These are phyloP conservation scores for Bimuria novae-zelandiae DNA, from an alignment of 2,329 filamentous ascomycete species.

Conservation along the genomic window DNA sequence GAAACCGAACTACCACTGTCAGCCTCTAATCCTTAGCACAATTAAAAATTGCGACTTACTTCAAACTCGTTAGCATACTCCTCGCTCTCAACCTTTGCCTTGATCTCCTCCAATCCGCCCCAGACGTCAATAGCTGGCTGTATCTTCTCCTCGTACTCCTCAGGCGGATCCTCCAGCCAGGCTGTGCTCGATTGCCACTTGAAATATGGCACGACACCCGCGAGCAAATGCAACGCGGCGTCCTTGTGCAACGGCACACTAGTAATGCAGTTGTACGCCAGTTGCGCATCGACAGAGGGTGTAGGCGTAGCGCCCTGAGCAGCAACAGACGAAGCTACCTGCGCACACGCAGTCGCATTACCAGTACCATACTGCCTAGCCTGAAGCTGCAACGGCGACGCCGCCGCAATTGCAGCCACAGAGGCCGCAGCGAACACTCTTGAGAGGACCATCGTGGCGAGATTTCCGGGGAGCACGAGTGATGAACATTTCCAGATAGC, in stretches of 20 bases:
- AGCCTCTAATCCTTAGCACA: neutral
- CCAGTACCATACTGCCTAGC: too few species aligned
- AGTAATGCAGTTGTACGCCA: conserved; percentile 54
- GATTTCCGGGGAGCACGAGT: neutral
- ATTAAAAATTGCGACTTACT: conserved; percentile 19
- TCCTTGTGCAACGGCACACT: conserved; percentile 52
- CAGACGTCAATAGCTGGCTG: conserved; percentile 51
- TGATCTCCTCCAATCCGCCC: conserved; percentile 46
- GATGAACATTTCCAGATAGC: neutral
- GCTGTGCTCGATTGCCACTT: conserved; percentile 53
- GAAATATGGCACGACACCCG: conserved; percentile 52
- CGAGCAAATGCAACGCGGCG: conserved; percentile 47
- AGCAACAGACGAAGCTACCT: conserved; percentile 35
- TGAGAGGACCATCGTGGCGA: conserved; percentile 32
- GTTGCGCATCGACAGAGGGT: conserved; percentile 49
- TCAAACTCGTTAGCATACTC: conserved; percentile 49
- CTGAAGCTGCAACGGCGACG: conserved; percentile 32
- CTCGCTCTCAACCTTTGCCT: conserved; percentile 42
- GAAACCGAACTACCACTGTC: conserved; percentile 36
- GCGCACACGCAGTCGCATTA: conserved; percentile 41
- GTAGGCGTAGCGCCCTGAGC: conserved; percentile 29
- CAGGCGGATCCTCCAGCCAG: conserved; percentile 52
- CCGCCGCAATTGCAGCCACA: conserved; percentile 31
- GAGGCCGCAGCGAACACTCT: conserved; percentile 29
- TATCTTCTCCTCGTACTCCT: conserved; percentile 52